Evolutionary conservation across 306 rosid species (phyloP).

Genomic region (Herpetospermum pedunculosum): DNA sequence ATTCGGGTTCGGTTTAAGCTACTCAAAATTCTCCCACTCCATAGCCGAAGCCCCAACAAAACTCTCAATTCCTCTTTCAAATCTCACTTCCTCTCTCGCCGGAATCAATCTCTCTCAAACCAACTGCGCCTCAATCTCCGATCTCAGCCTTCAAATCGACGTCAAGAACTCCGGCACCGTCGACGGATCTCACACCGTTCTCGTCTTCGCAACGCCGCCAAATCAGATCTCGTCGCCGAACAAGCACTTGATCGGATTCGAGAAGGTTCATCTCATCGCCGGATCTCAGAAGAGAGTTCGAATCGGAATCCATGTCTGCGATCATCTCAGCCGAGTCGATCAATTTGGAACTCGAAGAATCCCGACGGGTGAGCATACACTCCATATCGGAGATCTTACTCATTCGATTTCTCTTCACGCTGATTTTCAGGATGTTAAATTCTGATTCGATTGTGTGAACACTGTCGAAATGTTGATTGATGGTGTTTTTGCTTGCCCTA

Average conservation of each 20-base stretch:
- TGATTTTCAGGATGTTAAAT: background rate
- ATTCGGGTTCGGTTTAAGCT: constrained; percentile 75
- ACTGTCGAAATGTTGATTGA: background rate
- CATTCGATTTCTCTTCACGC: constrained; percentile 44
- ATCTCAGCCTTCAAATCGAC: constrained; percentile 30
- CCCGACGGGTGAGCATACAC: constrained; percentile 61
- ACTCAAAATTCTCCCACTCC: constrained; percentile 37
- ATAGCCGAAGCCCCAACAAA: constrained; percentile 36
- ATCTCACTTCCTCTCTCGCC: constrained; percentile 21
- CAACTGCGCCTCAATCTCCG: constrained; percentile 26
- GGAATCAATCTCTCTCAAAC: constrained; percentile 37
- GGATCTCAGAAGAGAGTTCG: constrained; percentile 37
- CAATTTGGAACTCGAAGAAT: constrained; percentile 61
- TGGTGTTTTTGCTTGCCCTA: background rate
- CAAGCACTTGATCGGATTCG: constrained; percentile 53
- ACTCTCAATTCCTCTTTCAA: constrained; percentile 21
- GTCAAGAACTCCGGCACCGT: constrained; percentile 48
- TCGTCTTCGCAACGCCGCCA: constrained; percentile 48
- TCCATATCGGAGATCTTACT: constrained; percentile 58
- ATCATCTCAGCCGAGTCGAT: constrained; percentile 65
- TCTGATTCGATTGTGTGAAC: background rate
- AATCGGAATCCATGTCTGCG: constrained; percentile 51
- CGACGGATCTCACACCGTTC: constrained; percentile 67
- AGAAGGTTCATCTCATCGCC: constrained; percentile 38
- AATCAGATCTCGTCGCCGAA: constrained; percentile 18